Conservation (phyloP, 345 rosid genomes). For the Dipteronia sinensis region DNA sequence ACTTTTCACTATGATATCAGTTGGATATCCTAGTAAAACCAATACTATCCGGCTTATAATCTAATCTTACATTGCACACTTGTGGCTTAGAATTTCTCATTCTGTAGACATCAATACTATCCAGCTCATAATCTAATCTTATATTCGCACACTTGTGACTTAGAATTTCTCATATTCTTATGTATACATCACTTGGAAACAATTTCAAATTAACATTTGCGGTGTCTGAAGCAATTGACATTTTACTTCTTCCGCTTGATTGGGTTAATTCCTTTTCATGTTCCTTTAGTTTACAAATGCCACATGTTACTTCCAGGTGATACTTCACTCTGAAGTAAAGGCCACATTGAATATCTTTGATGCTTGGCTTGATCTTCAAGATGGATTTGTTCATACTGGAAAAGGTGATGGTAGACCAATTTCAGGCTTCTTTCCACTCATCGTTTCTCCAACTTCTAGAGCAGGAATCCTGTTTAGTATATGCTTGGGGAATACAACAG, state of each 20-base stretch:
- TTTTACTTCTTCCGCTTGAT: background rate
- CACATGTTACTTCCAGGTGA: slow-evolving; percentile 55
- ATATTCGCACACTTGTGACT: background rate
- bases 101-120: background rate
- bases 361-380: slow-evolving; percentile 96
- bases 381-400: slow-evolving; percentile 74
- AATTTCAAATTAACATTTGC: background rate
- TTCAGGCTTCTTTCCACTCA: slow-evolving; percentile 76
- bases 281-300: slow-evolving; percentile 10
- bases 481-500: slow-evolving; percentile 50
- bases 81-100: too few relatives aligned
- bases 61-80: background rate
- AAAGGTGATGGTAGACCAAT: slow-evolving; percentile 78
- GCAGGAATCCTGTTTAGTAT: slow-evolving; percentile 79
- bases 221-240: background rate
- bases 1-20: background rate
- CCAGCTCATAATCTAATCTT: background rate
- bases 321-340: slow-evolving; percentile 86
- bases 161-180: background rate
- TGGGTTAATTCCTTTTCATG: background rate
- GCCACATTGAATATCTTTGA: slow-evolving; percentile 77
- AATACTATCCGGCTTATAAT: background rate
- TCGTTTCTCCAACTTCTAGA: slow-evolving; percentile 76
- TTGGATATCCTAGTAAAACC: background rate
- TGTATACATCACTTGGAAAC: background rate